These are phyloP conservation scores for Scalesia atractyloides DNA, from an alignment of 129 eudicot species.

Conservation along the genomic window DNA sequence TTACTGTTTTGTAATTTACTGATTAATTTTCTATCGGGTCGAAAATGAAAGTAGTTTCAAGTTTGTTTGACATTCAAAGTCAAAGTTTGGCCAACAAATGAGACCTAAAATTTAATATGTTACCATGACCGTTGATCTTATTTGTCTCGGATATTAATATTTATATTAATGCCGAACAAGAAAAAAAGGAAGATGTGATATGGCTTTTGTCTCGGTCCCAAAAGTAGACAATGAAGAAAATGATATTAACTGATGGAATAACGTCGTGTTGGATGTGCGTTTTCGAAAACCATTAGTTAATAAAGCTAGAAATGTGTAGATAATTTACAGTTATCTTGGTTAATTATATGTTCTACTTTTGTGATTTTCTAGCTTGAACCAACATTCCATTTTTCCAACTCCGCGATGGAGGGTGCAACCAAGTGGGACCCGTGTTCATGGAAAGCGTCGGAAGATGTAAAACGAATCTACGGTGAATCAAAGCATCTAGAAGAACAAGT, in stretches of 20 bases:
- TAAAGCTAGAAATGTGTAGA: too few relatives aligned
- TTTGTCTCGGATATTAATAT: not conserved
- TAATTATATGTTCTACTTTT: slow-evolving; percentile 21
- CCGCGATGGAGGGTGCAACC: slow-evolving; percentile 95
- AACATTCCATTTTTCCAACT: slow-evolving; percentile 58
- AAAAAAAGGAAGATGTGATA: not conserved
- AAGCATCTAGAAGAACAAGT: slow-evolving; percentile 51
- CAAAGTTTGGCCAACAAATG: not conserved
- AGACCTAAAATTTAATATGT: slow-evolving; percentile 3
- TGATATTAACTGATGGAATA: not conserved
- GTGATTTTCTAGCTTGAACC: slow-evolving; percentile 53
- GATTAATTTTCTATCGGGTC: not conserved
- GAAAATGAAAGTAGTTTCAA: not conserved
- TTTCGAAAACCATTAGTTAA: not conserved
- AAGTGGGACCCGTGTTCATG: slow-evolving; percentile 83
- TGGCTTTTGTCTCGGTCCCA: not conserved
- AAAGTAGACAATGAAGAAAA: not conserved
- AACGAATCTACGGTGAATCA: slow-evolving; percentile 40
- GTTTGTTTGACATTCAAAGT: slow-evolving; percentile 2
- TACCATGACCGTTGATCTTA: not conserved
- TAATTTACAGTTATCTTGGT: not conserved
- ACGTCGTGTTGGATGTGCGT: slow-evolving; percentile 1
- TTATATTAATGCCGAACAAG: not conserved
- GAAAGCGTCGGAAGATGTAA: slow-evolving; percentile 52
- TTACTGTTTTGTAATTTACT: not conserved